Evolutionary conservation across 345 rosid genomes (phyloP), one percentile per base, ranked within the genome.

Genomic region (Gynandropsis gynandra): DNA sequence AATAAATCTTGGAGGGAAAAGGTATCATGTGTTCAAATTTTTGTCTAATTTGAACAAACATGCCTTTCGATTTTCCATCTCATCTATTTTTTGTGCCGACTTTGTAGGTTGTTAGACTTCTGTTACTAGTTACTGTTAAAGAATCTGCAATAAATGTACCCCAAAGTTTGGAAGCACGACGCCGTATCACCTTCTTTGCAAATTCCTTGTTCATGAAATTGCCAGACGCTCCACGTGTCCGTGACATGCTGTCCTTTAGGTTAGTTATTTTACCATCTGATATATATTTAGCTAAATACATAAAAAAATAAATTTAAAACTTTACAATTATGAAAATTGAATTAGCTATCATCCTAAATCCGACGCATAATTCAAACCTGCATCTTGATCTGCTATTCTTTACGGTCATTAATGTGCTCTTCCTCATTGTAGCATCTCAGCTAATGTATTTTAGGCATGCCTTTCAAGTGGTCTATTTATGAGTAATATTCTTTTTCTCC

Each of bases 91-190:
- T 31, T 16, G 7, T 62, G 61, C 37, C 52, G 47, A 32, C 38
- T 40, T 11, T 52, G 44, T 54, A 92, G 99, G 80, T 85, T 64
- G 77, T 66, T 41, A 70, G 97, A 77, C 84, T 92, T 40, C 52
- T 61, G 65, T 70, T 92, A 59, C 99, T 92, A 60, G 64, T 88
- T 67, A 85, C 97, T 18, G 79, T 83, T 42, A 88, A 85, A 85
- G 99, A 92, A 73, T 88, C 99, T 44, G 97, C 99, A 12, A 87
- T 85, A 49, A 88, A 92, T 39, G 83, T 88, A 54, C 99, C 99
- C 38, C 80, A 77, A 42, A 92, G 77, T 71, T 79, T 92, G 82
- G 99, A 92, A 29, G 99, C 95, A 68, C 94, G 99, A 29, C 95
- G 97, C 42, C 84, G 99, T 36, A 83, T 92, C 70, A 92, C 97